Percentiles rank a stretch among this genome's conserved stretches.
Conservation (phyloP, 2,329 filamentous ascomycete species). For the Clathrospora elynae region DNA sequence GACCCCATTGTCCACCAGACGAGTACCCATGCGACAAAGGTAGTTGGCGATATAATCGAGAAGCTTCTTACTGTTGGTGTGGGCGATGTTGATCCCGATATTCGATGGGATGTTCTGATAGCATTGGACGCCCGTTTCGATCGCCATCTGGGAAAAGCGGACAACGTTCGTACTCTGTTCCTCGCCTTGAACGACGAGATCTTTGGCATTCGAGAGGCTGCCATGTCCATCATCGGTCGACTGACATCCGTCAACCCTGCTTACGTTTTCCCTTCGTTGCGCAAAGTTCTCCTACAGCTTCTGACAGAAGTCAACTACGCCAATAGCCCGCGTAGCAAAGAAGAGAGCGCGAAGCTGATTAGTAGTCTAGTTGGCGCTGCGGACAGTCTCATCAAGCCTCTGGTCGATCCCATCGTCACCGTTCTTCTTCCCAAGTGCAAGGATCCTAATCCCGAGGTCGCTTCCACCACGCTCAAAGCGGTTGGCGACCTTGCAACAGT, state of each 20-base stretch:
- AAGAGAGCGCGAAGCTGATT: conserved; percentile 92
- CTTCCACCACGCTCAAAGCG: conserved; percentile 91
- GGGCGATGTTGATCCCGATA: conserved; percentile 85
- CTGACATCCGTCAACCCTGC: conserved; percentile 90
- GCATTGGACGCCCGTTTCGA: conserved; percentile 95
- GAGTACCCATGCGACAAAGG: conserved; percentile 93
- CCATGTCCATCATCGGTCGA: conserved; percentile 94
- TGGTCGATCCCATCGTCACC: conserved; percentile 94
- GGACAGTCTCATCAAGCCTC: conserved; percentile 90
- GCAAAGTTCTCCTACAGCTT: conserved; percentile 94
- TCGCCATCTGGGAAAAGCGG: conserved; percentile 92
- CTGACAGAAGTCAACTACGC: conserved; percentile 96
- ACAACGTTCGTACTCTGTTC: conserved; percentile 95
- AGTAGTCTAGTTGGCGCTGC: conserved; percentile 93
- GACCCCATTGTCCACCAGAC: conserved; percentile 98
- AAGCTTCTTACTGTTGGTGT: conserved; percentile 94
- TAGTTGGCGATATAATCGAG: conserved; percentile 97
- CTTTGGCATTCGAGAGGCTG: conserved; percentile 89
- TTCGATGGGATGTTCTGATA: conserved; percentile 83
- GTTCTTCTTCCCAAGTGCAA: conserved; percentile 92
- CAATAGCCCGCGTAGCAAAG: conserved; percentile 90
- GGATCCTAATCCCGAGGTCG: conserved; percentile 83
- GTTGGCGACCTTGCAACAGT: conserved; percentile 94
- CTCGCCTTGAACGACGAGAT: conserved; percentile 94
- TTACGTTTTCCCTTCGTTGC: conserved; percentile 93